phyloP scores from a whole-genome alignment of 208 protist species.

The Crithidia bombi region DNA sequence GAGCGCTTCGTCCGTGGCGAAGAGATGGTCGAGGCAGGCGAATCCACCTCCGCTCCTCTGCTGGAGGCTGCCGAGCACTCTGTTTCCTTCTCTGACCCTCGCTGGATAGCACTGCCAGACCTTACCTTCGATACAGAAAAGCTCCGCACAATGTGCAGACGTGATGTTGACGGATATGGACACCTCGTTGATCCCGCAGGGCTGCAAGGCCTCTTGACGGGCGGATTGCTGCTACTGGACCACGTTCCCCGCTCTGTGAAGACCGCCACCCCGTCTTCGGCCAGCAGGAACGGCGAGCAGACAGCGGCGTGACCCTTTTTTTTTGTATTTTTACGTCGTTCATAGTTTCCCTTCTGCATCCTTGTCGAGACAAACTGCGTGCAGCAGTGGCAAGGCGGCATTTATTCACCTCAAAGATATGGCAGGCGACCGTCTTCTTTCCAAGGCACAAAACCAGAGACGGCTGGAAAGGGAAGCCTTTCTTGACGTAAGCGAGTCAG shows the following conservation, averaged over 20 bases:
- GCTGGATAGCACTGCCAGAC: constrained; percentile 65
- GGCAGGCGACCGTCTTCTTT: no score
- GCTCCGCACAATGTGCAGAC: constrained; percentile 40
- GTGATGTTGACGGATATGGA: constrained; percentile 12
- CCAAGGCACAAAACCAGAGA: no score
- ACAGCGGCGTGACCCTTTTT: not conserved
- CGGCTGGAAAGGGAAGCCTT: no score
- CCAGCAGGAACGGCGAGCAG: not conserved
- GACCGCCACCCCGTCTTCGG: not conserved
- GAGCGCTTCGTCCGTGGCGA: not conserved
- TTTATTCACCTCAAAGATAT: no score
- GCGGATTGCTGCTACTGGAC: constrained; percentile 59
- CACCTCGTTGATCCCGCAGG: constrained; percentile 39
- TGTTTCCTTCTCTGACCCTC: constrained; percentile 45
- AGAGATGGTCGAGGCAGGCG: not conserved
- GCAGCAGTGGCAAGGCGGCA: no score
- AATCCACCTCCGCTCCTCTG: not conserved
- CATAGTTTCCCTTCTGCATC: no score
- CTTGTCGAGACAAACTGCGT: no score
- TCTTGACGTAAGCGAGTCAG: no score
- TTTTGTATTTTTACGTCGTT: no score
- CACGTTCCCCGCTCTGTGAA: constrained; percentile 17
- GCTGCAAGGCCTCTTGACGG: constrained; percentile 40
- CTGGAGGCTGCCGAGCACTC: constrained; percentile 3
- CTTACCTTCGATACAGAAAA: constrained; percentile 33